Percentiles rank a stretch among this genome's conserved stretches.
Conservation (phyloP, 1,284 basidiomycete species). For the Pyrrhoderma lamaoense region DNA sequence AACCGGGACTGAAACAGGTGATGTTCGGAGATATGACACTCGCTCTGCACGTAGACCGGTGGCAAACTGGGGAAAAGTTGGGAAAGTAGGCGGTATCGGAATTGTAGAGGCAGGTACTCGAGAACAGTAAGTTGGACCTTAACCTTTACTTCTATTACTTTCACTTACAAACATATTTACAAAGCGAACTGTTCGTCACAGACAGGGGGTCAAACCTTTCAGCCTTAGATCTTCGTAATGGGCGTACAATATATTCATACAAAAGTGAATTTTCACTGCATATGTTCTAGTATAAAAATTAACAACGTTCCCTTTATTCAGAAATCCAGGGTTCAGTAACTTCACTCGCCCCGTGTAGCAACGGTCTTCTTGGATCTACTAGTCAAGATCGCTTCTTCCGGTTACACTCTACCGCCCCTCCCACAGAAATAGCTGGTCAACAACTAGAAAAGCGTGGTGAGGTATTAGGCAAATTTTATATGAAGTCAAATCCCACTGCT, state of each 20-base stretch:
- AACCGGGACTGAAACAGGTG: slow-evolving; percentile 72
- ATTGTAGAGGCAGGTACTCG: slow-evolving; percentile 50
- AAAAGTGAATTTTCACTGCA: slow-evolving; percentile 42
- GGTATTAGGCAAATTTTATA: slow-evolving; percentile 61
- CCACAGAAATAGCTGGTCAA: slow-evolving; percentile 40
- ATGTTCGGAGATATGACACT: slow-evolving; percentile 76
- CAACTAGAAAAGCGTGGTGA: slow-evolving; percentile 58
- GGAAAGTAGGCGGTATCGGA: slow-evolving; percentile 62
- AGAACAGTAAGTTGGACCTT: slow-evolving; percentile 55
- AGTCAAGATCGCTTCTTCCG: slow-evolving; percentile 66
- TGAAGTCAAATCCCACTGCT: slow-evolving; percentile 58
- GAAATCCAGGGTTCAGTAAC: slow-evolving; percentile 63
- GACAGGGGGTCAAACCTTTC: slow-evolving; percentile 67
- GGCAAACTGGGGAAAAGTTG: slow-evolving; percentile 55
- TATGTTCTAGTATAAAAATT: slow-evolving; percentile 6
- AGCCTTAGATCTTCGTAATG: slow-evolving; percentile 70
- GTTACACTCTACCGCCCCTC: slow-evolving; percentile 61
- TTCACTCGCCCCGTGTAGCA: slow-evolving; percentile 50
- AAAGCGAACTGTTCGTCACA: slow-evolving; percentile 69
- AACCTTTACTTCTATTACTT: slow-evolving; percentile 6
- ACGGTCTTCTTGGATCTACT: slow-evolving; percentile 45
- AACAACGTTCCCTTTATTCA: slow-evolving; percentile 24
- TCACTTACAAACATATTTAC: not conserved
- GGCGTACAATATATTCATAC: slow-evolving; percentile 64
- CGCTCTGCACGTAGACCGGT: slow-evolving; percentile 65